phyloP scores from a whole-genome alignment of 805 yeast species.

The Barnettozyma vustinii region DNA sequence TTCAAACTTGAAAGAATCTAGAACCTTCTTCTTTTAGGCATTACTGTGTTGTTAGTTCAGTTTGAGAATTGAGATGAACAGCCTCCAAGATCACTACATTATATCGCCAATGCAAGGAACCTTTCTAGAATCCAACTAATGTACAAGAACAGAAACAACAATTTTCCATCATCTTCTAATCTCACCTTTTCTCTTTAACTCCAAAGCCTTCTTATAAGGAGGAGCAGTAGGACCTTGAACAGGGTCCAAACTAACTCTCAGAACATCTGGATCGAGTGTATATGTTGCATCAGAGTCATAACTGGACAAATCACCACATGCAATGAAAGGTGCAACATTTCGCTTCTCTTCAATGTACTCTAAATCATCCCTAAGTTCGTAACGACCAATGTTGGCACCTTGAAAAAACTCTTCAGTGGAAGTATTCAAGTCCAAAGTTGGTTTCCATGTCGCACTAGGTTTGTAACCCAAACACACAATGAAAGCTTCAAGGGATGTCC shows the following conservation, averaged over 20 bases:
- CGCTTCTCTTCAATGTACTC: slow-evolving; percentile 56
- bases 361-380: slow-evolving; percentile 41
- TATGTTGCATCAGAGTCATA: slow-evolving; percentile 97
- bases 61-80: too few relatives aligned
- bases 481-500: slow-evolving; percentile 90
- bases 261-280: slow-evolving; percentile 31
- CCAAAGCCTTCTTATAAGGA: slow-evolving; percentile 89
- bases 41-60: too few relatives aligned
- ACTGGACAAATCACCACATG: slow-evolving; percentile 88
- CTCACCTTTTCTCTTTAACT: slow-evolving; percentile 74
- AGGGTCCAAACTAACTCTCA: slow-evolving; percentile 64
- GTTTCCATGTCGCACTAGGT: slow-evolving; percentile 83
- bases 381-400: slow-evolving; percentile 51
- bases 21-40: not conserved
- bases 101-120: not conserved
- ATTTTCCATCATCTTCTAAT: slow-evolving; percentile 28
- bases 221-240: slow-evolving; percentile 96
- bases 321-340: slow-evolving; percentile 81
- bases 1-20: too few relatives aligned
- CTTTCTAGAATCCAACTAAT: not conserved
- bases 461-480: slow-evolving; percentile 85
- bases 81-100: not conserved
- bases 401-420: slow-evolving; percentile 84
- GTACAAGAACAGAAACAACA: not conserved
- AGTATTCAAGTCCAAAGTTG: slow-evolving; percentile 46